These are phyloP conservation scores for Crataegus laevigata DNA, from an alignment of 306 rosid genomes.

Conservation along the genomic window DNA sequence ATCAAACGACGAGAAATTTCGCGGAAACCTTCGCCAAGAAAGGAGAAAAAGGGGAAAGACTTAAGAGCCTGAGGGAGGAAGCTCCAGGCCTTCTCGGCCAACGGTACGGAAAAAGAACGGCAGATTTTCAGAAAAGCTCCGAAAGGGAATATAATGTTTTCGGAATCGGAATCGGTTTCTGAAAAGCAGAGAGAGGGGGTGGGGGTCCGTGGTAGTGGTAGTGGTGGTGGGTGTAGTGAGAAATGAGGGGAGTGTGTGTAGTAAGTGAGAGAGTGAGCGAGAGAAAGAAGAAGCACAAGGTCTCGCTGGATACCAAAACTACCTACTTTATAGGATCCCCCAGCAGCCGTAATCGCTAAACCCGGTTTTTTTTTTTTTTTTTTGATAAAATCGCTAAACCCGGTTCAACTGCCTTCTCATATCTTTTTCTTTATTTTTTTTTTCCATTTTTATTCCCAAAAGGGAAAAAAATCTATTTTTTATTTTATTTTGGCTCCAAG, in stretches of 20 bases:
- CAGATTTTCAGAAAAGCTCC: slow-evolving; percentile 26
- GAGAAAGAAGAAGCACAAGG: slow-evolving; percentile 4
- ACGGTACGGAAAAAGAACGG: slow-evolving; percentile 9
- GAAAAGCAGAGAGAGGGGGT: neutral
- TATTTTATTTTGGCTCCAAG: neutral
- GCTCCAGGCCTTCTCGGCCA: neutral
- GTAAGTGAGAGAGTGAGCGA: neutral
- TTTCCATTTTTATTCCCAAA: neutral
- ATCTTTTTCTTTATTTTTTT: neutral
- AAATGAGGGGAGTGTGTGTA: neutral
- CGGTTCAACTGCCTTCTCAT: slow-evolving; percentile 17
- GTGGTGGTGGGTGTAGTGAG: neutral
- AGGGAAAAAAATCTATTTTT: neutral
- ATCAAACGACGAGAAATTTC: slow-evolving; percentile 52
- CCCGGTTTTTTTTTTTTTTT: slow-evolving; percentile 2
- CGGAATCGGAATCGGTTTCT: slow-evolving; percentile 9
- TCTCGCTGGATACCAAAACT: slow-evolving; percentile 10
- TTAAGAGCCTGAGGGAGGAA: slow-evolving; percentile 35
- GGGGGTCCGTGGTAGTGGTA: neutral
- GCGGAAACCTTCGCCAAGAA: slow-evolving; percentile 28
- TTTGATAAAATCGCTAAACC: slow-evolving; percentile 11
- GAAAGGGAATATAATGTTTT: slow-evolving; percentile 15
- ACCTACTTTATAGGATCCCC: slow-evolving; percentile 57
- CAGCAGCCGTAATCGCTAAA: slow-evolving; percentile 33
- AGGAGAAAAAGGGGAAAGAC: slow-evolving; percentile 12